phyloP scores from a whole-genome alignment of 2,329 filamentous ascomycete species.

The Chaetothyriales sp. region DNA sequence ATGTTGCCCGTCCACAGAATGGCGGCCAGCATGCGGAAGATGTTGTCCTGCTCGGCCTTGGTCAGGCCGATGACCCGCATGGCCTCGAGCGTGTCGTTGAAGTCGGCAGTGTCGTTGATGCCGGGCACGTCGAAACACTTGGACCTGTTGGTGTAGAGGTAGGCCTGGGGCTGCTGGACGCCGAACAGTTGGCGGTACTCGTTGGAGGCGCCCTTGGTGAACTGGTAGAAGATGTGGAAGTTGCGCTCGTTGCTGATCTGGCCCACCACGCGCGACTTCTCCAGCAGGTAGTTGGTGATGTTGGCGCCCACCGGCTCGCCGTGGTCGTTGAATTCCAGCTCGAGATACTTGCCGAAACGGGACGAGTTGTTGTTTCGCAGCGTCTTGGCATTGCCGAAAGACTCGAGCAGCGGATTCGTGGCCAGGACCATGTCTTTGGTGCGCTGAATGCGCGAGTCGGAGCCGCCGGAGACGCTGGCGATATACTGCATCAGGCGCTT shows the following conservation, averaged over 20 bases:
- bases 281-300: slow-evolving; percentile 94
- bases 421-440: slow-evolving; percentile 99
- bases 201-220: slow-evolving; percentile 84
- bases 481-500: slow-evolving; percentile 99
- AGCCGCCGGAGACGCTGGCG: slow-evolving; percentile 82
- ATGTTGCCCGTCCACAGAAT: slow-evolving; percentile 94
- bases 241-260: slow-evolving; percentile 93
- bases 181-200: slow-evolving; percentile 80
- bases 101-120: slow-evolving; percentile 84
- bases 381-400: slow-evolving; percentile 96
- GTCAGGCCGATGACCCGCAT: slow-evolving; percentile 88
- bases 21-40: slow-evolving; percentile 87
- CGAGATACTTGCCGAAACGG: slow-evolving; percentile 93
- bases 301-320: slow-evolving; percentile 92
- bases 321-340: slow-evolving; percentile 84
- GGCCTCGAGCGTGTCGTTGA: slow-evolving; percentile 76
- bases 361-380: slow-evolving; percentile 98
- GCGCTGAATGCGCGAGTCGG: slow-evolving; percentile 74
- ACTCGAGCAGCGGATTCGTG: slow-evolving; percentile 92
- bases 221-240: slow-evolving; percentile 99
- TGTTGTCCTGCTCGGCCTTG: slow-evolving; percentile 82
- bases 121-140: slow-evolving; percentile 91
- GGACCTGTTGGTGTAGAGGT: slow-evolving; percentile 83
- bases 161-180: slow-evolving; percentile 80
- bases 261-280: slow-evolving; percentile 88